These are phyloP conservation scores for Tilletiopsis washingtonensis DNA, from an alignment of 1,284 basidiomycete species.

Conservation along the genomic window DNA sequence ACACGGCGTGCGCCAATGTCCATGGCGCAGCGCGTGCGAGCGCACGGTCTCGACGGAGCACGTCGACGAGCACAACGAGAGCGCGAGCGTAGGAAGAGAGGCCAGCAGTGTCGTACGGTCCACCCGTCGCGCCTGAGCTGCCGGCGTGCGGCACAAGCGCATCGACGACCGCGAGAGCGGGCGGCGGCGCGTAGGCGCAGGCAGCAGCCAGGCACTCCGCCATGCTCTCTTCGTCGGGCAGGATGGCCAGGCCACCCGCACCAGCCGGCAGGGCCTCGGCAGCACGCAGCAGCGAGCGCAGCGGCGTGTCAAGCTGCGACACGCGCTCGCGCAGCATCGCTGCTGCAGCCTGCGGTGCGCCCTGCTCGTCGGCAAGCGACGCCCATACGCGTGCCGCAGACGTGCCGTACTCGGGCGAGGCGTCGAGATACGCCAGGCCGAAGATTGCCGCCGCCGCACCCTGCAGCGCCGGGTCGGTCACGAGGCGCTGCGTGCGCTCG, in stretches of 20 bases:
- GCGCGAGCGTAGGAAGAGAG: conserved; percentile 61
- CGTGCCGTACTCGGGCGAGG: background rate
- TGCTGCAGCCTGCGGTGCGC: background rate
- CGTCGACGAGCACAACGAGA: conserved; percentile 57
- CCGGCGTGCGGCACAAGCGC: conserved; percentile 49
- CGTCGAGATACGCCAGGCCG: background rate
- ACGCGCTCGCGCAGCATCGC: conserved; percentile 1
- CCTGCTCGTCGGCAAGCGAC: background rate
- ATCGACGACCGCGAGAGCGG: conserved; percentile 30
- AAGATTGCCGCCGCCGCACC: background rate
- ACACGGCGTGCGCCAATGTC: conserved; percentile 51
- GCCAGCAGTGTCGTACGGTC: conserved; percentile 53
- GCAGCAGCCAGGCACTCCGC: background rate
- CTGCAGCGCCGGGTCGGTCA: background rate
- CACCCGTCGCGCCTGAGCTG: conserved; percentile 6
- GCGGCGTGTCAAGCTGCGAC: background rate
- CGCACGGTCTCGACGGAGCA: conserved; percentile 59
- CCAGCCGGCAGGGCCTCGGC: background rate
- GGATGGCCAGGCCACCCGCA: background rate
- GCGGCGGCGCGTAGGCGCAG: background rate
- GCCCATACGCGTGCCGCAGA: background rate
- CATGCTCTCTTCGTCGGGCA: conserved; percentile 2
- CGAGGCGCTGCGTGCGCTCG: background rate
- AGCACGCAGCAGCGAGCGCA: background rate
- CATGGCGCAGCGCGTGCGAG: conserved; percentile 57